Percentiles rank a stretch among this genome's conserved stretches.
These are phyloP conservation scores for Pelargonium australe DNA, from an alignment of 441 rosid genomes.

Conservation along the genomic window DNA sequence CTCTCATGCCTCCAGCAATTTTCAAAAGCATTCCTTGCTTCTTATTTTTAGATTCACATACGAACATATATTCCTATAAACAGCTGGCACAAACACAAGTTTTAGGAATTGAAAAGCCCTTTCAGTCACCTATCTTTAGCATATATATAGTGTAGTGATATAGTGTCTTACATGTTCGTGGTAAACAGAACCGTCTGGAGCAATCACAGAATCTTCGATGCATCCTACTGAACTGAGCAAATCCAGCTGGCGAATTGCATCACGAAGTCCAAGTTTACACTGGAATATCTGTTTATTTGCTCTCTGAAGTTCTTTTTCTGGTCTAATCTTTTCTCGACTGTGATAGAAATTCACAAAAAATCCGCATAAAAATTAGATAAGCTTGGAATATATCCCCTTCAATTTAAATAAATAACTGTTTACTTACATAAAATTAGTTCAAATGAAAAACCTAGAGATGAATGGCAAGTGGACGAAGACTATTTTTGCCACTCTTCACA, in stretches of 20 bases:
- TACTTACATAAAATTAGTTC: too few species aligned
- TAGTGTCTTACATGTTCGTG: constrained; percentile 72
- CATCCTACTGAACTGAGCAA: constrained; percentile 75
- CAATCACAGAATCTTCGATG: constrained; percentile 75
- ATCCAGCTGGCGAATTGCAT: constrained; percentile 70
- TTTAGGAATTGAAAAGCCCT: neutral
- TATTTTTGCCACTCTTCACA: too few species aligned
- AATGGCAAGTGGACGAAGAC: too few species aligned
- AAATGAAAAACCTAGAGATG: too few species aligned
- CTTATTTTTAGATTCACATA: neutral
- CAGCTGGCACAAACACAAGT: neutral
- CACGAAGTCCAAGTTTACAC: constrained; percentile 91
- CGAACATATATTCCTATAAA: neutral
- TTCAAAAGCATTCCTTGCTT: neutral
- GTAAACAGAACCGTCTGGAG: constrained; percentile 91
- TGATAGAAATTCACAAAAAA: constrained; percentile 15
- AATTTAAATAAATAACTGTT: too few species aligned
- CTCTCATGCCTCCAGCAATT: neutral
- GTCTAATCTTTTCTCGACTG: constrained; percentile 94
- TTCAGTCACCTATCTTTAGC: neutral
- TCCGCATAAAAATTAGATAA: neutral
- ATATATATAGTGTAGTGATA: constrained; percentile 11
- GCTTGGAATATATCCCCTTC: neutral
- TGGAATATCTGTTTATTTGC: constrained; percentile 76
- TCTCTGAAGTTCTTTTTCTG: constrained; percentile 81